Evolutionary conservation across 2,329 filamentous ascomycete genomes (phyloP), one percentile per base, ranked within the genome.

Genomic region (Aspergillus fumigatus): DNA sequence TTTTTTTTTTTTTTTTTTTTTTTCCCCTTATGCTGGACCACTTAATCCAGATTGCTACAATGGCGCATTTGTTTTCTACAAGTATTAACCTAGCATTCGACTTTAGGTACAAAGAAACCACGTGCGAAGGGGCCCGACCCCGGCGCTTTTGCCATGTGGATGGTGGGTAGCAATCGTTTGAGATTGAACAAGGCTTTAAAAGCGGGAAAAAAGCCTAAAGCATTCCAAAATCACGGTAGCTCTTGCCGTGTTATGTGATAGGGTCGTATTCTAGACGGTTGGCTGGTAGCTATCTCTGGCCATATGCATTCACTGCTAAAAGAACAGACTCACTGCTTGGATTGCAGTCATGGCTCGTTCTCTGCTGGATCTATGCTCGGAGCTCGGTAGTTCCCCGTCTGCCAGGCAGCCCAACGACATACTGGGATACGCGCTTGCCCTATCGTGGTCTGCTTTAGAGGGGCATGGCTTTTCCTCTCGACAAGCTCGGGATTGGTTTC

Each of bases 141-240:
- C 19, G 67, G 70, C 14, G 69, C 71, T 19, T 75, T 79, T 57
- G 71, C 75, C 3, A 70, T 70, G 64, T 79, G 77, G 77, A 74
- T 79, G 74, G 67, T 75, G 50, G 77, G 77, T 45, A 65, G 67
- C 43, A 66, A 70, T 52, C 61, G 64, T 50, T 59, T 61, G 47
- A 65, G 64, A 48, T 52, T 62, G n/a, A 67, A 65, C 59, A 67
- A 73, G 69, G 63, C 72, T 71, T 74, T 73, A 74, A 80, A 79
- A 73, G 70, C 62, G 69, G 72, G 69, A 71, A 78, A 78, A 74
- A 79, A 77, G 73, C 70, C 75, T 70, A 73, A 76, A 66, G 56
- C 66, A 58, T 58, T 66, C 53, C 59, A 57, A 41, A 59, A 60
- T 48, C 60, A 61, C 56, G 60, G 56, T n/a, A 58, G 43, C 50